Conservation (phyloP, 768 basidiomycete species). For the Trichaptum fuscoviolaceum region DNA sequence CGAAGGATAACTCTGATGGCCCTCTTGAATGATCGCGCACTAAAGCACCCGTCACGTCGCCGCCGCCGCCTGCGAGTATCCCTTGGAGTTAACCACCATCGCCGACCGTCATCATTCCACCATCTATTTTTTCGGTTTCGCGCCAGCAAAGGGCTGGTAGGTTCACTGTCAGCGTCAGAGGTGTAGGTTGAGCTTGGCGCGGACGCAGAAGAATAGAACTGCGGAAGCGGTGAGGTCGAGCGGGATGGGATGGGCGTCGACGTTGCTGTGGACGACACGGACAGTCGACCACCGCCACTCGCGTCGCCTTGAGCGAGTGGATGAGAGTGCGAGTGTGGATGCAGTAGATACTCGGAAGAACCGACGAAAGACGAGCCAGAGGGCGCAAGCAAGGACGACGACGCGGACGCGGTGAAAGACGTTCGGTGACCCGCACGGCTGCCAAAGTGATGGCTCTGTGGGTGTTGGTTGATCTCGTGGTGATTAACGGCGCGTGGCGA, state of each 20-base stretch:
- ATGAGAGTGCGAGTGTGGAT: conserved; percentile 35
- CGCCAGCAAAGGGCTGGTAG: conserved; percentile 40
- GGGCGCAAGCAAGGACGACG: conserved; percentile 21
- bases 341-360: conserved; percentile 17
- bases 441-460: conserved; percentile 22
- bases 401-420: conserved; percentile 14
- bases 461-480: conserved; percentile 18
- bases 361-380: conserved; percentile 12
- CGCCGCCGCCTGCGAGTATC: conserved; percentile 43
- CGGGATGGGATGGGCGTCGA: conserved; percentile 59
- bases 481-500: conserved; percentile 7
- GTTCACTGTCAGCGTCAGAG: conserved; percentile 62
- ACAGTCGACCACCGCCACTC: conserved; percentile 12
- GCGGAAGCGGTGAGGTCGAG: conserved; percentile 52
- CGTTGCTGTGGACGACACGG: conserved; percentile 26
- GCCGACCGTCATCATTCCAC: conserved; percentile 41
- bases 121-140: conserved; percentile 27
- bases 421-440: conserved; percentile 23
- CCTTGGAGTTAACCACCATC: conserved; percentile 48
- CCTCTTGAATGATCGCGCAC: conserved; percentile 48
- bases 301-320: conserved; percentile 20
- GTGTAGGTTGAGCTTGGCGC: conserved; percentile 41
- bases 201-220: conserved; percentile 42
- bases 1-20: conserved; percentile 52
- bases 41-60: conserved; percentile 37